phyloP scores from a whole-genome alignment of 1,139 yeast species.

The Diutina rugosa region DNA sequence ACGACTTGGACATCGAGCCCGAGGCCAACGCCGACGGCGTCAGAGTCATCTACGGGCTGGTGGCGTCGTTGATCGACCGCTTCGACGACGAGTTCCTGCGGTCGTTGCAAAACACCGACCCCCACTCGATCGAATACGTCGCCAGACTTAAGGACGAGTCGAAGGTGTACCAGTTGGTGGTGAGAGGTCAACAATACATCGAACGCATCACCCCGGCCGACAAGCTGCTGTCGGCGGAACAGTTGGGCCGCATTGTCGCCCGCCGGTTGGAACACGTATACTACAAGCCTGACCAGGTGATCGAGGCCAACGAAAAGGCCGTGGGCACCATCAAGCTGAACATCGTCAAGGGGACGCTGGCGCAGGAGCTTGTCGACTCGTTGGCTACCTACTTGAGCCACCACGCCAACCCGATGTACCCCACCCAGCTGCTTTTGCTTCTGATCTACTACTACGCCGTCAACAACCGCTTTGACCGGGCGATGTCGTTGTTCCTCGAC shows the following conservation, averaged over 20 bases:
- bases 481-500: conserved; percentile 77
- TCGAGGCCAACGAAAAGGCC: conserved; percentile 51
- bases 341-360: conserved; percentile 6
- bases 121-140: conserved; percentile 89
- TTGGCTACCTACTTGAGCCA: conserved; percentile 54
- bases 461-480: conserved; percentile 69
- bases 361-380: conserved; percentile 42
- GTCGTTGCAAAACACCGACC: conserved; percentile 81
- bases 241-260: conserved; percentile 62
- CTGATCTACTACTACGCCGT: conserved; percentile 88
- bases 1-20: conserved; percentile 73
- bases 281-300: conserved; percentile 77
- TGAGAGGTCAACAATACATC: conserved; percentile 77
- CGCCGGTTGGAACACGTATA: conserved; percentile 89
- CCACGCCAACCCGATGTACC: conserved; percentile 55
- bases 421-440: conserved; percentile 74
- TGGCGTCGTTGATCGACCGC: conserved; percentile 80
- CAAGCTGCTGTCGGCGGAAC: conserved; percentile 37
- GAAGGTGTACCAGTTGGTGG: conserved; percentile 57
- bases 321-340: conserved; percentile 42
- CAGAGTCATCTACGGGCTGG: conserved; percentile 68
- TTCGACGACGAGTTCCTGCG: conserved; percentile 89
- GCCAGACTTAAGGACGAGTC: conserved; percentile 85
- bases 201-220: conserved; percentile 34
- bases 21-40: conserved; percentile 54